phyloP scores from a whole-genome alignment of 805 yeast genomes.

The Suhomyces sp. region DNA sequence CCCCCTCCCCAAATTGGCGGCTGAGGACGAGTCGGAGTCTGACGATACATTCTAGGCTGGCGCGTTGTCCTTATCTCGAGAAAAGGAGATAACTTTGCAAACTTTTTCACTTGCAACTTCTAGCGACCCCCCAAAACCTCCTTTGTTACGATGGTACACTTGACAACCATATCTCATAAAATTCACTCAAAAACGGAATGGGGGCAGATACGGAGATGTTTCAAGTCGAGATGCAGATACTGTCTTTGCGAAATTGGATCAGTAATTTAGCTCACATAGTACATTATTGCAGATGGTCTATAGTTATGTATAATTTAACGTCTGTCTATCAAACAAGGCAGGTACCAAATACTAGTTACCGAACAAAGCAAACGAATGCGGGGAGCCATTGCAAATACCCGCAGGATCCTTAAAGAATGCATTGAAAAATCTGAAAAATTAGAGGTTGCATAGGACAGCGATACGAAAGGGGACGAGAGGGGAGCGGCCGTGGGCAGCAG shows the following conservation, averaged over 20 bases:
- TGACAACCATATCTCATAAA: constrained; percentile 1
- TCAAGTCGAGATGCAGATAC: background rate
- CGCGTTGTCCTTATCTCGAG: background rate
- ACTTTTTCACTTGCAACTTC: background rate
- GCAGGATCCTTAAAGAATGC: background rate
- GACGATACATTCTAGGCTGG: background rate
- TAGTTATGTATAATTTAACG: background rate
- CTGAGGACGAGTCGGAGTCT: constrained; percentile 11
- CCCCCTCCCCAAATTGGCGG: background rate
- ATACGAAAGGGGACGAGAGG: background rate
- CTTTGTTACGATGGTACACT: background rate
- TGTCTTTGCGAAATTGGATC: background rate
- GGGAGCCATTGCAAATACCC: background rate
- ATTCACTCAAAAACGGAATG: background rate
- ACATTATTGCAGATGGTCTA: background rate
- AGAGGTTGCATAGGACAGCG: background rate
- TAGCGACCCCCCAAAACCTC: background rate
- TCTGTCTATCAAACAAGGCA: background rate
- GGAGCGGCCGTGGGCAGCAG: background rate
- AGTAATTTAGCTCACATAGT: background rate
- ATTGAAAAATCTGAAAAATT: background rate
- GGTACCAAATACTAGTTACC: background rate
- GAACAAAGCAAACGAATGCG: background rate
- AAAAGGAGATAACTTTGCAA: background rate
- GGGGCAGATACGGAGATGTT: background rate